Conservation (phyloP, 2,329 filamentous ascomycete species). For the Ilyonectria mors-panacis region DNA sequence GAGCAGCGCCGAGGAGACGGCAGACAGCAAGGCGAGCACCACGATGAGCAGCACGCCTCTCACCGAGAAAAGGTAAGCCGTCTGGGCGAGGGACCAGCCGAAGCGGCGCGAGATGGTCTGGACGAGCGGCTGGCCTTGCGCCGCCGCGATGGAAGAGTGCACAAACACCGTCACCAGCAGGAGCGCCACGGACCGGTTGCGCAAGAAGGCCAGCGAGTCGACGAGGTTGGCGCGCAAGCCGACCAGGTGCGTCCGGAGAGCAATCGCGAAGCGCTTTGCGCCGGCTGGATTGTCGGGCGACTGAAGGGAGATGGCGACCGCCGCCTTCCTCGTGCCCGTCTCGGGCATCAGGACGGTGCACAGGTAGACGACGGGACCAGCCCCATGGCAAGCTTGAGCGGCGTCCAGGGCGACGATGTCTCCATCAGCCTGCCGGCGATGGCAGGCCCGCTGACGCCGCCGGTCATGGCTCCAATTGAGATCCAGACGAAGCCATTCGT, state of each 20-base stretch:
- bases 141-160: conserved; percentile 5
- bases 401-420: conserved; percentile 1
- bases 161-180: conserved; percentile 1
- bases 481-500: conserved; percentile 11
- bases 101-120: conserved; percentile 9
- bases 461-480: conserved; percentile 2
- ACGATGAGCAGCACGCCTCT: conserved; percentile 6
- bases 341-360: conserved; percentile 2
- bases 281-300: not conserved
- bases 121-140: conserved; percentile 1
- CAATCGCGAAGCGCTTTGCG: not conserved
- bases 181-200: not conserved
- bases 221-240: conserved; percentile 1
- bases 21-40: conserved; percentile 2
- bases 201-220: conserved; percentile 6
- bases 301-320: not conserved
- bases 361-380: conserved; percentile 2
- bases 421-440: conserved; percentile 5
- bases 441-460: conserved; percentile 11
- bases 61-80: not conserved
- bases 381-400: conserved; percentile 1
- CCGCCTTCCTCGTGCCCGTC: not conserved
- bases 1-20: conserved; percentile 1
- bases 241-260: not conserved
- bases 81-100: conserved; percentile 8